A percentile compares a stretch with the other conserved stretches of the same genome.
Conservation (phyloP, 805 yeast genomes). For the Cephaloascus fragrans region DNA sequence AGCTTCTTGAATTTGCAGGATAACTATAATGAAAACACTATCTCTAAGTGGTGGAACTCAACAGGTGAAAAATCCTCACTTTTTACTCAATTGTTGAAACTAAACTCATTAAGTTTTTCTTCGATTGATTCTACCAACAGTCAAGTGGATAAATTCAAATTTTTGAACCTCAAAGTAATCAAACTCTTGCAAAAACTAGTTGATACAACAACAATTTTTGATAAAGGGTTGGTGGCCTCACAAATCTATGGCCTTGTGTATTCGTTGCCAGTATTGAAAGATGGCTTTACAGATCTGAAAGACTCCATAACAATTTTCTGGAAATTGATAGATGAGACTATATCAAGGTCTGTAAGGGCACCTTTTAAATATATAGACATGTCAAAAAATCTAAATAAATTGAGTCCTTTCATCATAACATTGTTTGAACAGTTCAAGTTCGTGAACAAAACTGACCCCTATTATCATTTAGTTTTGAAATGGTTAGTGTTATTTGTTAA, state of each 20-base stretch:
- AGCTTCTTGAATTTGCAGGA: constrained; percentile 54
- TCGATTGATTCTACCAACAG: no score
- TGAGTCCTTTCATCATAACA: constrained; percentile 51
- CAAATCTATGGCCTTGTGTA: constrained; percentile 48
- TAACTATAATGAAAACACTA: constrained; percentile 16
- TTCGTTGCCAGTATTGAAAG: constrained; percentile 25
- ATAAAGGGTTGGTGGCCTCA: constrained; percentile 34
- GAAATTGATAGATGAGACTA: constrained; percentile 64
- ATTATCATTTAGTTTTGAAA: constrained; percentile 14
- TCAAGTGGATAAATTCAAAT: no score
- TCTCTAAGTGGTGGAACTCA: constrained; percentile 75
- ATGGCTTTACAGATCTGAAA: constrained; percentile 2
- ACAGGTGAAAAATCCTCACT: constrained; percentile 40
- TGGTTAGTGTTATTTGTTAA: constrained; percentile 47
- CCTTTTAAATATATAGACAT: constrained; percentile 82
- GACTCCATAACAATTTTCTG: constrained; percentile 19
- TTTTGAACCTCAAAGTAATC: constrained; percentile 33
- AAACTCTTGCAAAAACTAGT: constrained; percentile 39
- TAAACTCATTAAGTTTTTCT: constrained; percentile 17
- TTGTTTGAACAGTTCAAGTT: constrained; percentile 64
- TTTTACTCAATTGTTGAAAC: constrained; percentile 55
- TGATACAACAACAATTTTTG: constrained; percentile 45
- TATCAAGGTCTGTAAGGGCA: constrained; percentile 57
- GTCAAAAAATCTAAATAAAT: constrained; percentile 14
- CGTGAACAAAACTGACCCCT: constrained; percentile 15